phyloP scores from a whole-genome alignment of 2,329 filamentous ascomycete species.

The Colletotrichum cereale region DNA sequence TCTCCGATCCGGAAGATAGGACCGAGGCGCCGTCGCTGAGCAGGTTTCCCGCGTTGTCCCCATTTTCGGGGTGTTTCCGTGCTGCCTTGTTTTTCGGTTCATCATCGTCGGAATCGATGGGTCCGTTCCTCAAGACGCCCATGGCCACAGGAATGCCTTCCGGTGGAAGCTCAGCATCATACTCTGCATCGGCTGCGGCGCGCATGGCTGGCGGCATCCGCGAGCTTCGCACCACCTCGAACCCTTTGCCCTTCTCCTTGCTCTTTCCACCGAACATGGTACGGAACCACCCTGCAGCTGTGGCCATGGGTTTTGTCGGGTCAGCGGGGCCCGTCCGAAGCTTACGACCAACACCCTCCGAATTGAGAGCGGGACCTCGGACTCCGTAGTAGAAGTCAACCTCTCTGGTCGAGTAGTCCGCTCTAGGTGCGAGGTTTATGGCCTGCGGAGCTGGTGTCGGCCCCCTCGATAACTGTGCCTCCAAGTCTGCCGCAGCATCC shows the following conservation, averaged over 20 bases:
- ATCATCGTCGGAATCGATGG: conserved; percentile 74
- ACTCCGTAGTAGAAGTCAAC: conserved; percentile 98
- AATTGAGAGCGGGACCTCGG: conserved; percentile 86
- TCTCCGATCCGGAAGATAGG: conserved; percentile 53
- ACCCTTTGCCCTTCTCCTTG: conserved; percentile 95
- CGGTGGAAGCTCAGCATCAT: conserved; percentile 75
- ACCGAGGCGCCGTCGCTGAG: conserved; percentile 61
- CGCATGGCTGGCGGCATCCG: conserved; percentile 85
- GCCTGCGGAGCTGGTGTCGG: conserved; percentile 58
- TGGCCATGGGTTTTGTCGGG: conserved; percentile 90
- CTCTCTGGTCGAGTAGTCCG: conserved; percentile 93
- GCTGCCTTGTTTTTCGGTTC: conserved; percentile 50
- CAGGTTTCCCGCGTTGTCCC: conserved; percentile 49
- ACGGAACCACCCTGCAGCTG: conserved; percentile 90
- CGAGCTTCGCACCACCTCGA: conserved; percentile 93
- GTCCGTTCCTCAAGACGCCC: conserved; percentile 69
- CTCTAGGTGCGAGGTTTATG: conserved; percentile 67
- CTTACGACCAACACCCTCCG: conserved; percentile 83
- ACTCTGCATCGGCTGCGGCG: conserved; percentile 61
- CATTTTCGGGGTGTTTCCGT: conserved; percentile 42
- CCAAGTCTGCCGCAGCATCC: conserved; percentile 56
- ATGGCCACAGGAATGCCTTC: conserved; percentile 76
- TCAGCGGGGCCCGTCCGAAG: conserved; percentile 95
- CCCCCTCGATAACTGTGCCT: conserved; percentile 56
- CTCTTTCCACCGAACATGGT: conserved; percentile 84